These are phyloP conservation scores for Suillus paluster DNA, from an alignment of 768 basidiomycete species.

Conservation along the genomic window DNA sequence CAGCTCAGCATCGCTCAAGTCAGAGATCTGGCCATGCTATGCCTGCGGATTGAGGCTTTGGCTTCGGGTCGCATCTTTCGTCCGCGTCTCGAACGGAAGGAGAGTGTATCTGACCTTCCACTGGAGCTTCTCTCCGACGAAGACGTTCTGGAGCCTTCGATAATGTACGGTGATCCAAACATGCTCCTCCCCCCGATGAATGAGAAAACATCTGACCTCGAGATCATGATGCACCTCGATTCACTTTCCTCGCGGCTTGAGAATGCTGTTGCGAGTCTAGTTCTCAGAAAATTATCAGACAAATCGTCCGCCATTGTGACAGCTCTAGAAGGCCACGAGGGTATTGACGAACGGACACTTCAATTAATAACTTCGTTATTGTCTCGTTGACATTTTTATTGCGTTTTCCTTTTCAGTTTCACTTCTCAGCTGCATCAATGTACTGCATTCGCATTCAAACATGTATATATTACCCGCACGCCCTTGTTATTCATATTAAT, in stretches of 20 bases:
- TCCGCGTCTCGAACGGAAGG: constrained; percentile 46
- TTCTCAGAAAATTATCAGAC: constrained; percentile 15
- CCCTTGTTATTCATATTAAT: constrained; percentile 9
- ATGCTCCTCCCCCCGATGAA: constrained; percentile 70
- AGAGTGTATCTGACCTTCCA: constrained; percentile 28
- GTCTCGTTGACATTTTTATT: constrained; percentile 20
- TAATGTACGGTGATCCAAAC: constrained; percentile 62
- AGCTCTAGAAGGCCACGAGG: constrained; percentile 41
- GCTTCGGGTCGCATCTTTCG: constrained; percentile 65
- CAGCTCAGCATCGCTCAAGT: constrained; percentile 77
- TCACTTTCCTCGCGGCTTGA: constrained; percentile 76
- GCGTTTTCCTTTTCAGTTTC: constrained; percentile 3
- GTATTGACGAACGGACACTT: constrained; percentile 54
- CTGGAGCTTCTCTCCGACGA: constrained; percentile 17
- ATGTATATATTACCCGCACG: constrained; percentile 3
- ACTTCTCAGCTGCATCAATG: not conserved
- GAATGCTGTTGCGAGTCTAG: constrained; percentile 57
- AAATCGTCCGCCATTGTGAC: constrained; percentile 36
- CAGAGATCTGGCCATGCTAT: constrained; percentile 70
- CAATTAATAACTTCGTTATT: constrained; percentile 44
- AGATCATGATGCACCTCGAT: constrained; percentile 77
- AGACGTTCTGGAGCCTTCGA: constrained; percentile 34
- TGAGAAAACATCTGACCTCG: constrained; percentile 71
- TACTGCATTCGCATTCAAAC: constrained; percentile 8
- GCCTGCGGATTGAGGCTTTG: constrained; percentile 81